Base-by-base conservation (phyloP, 192 early-diverging fungal genomes). In the Rhizoclosmatium globosum region DNA sequence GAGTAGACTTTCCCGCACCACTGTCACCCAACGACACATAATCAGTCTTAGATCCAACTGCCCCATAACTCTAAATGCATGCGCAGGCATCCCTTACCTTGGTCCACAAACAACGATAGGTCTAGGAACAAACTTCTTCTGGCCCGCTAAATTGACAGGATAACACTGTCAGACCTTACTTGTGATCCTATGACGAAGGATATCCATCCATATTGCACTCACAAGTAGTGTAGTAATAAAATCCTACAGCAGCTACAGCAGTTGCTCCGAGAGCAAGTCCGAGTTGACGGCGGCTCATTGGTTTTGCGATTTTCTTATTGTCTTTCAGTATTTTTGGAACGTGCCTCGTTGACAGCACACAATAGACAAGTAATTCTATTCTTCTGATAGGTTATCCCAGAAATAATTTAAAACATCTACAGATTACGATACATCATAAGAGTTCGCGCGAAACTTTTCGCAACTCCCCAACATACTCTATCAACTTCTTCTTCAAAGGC, bases 1-100 rank as follows among this genome's bases (percentile, higher is more conserved):
- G 86, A 3, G 97, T 99, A 43, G 95, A 96, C 80, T 99, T 99
- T 56, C 97, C 97, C 1, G 94, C 88, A 6, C 97, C 97, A 45
- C 72, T 74, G 61, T 62, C 47, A 72, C 7, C 4, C 85, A 88
- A 43, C 91, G 91, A 89, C 91, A 21, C 31, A 31, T 84, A 92
- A 11, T 57, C 56, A 17, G n/a, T 15, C 56, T 57, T 57, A 57
- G n/a, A 57, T 57, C 56, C 15, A 57, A 57, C 15, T 17, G n/a
- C 13, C 21, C 13, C 15, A 57, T 17, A 21, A 57, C 56, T 17
- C 56, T 57, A 17, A 21, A 21, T 57, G 56, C 31, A 31, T 31
- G 31, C 31, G 31, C 31, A 31, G 31, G 31, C 31, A 31, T 31
- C 31, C 31, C 31, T 89, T n/a, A 74, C 72, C 72, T 74, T 9